Evolutionary conservation across 345 rosid genomes (phyloP).

Genomic region (Geranium rotundifolium): DNA sequence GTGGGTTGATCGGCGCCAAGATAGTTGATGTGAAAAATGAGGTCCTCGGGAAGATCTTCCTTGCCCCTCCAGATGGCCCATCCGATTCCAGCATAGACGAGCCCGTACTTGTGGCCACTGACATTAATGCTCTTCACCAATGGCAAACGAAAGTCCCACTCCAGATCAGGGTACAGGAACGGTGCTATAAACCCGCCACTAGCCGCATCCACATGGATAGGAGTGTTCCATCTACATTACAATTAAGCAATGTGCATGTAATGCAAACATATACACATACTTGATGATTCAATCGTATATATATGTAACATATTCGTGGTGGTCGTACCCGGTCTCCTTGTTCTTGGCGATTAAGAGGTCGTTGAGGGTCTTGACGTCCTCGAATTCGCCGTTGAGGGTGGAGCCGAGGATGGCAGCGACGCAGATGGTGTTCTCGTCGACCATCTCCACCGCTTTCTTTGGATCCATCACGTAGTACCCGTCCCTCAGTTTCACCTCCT

Average conservation of each 20-base stretch:
- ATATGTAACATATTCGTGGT: too few relatives aligned
- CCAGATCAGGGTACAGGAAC: slow-evolving; percentile 43
- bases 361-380: slow-evolving; percentile 38
- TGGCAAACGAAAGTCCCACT: slow-evolving; percentile 51
- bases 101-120: slow-evolving; percentile 51
- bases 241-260: background rate
- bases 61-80: slow-evolving; percentile 57
- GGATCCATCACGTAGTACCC: slow-evolving; percentile 52
- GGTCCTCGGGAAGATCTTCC: slow-evolving; percentile 50
- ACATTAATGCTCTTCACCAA: slow-evolving; percentile 51
- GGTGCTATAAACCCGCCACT: slow-evolving; percentile 57
- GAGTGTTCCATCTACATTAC: slow-evolving; percentile 38
- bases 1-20: slow-evolving; percentile 51
- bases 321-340: slow-evolving; percentile 22
- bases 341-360: slow-evolving; percentile 26
- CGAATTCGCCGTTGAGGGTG: slow-evolving; percentile 46
- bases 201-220: slow-evolving; percentile 53
- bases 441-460: slow-evolving; percentile 35
- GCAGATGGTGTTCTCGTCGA: slow-evolving; percentile 46
- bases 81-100: slow-evolving; percentile 53
- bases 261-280: too few relatives aligned
- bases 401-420: slow-evolving; percentile 49
- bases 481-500: slow-evolving; percentile 39
- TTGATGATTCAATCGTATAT: too few relatives aligned
- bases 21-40: slow-evolving; percentile 49